Conservation (phyloP, 192 early-diverging fungal species). For the Coemansia asiatica region DNA sequence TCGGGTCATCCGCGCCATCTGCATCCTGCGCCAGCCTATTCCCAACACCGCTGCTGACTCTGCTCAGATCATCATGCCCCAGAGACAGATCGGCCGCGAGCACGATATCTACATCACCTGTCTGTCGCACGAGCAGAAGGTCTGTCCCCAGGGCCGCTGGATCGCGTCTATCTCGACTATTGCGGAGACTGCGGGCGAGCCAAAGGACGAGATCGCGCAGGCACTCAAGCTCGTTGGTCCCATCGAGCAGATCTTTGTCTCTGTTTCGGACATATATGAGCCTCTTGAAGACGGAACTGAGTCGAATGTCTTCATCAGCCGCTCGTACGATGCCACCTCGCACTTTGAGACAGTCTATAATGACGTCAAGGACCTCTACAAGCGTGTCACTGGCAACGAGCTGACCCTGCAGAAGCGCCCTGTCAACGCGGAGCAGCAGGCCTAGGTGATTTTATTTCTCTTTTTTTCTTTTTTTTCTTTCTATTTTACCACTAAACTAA, state of each 20-base stretch:
- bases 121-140: slow-evolving; percentile 85
- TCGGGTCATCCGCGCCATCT: slow-evolving; percentile 93
- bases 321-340: slow-evolving; percentile 96
- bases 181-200: slow-evolving; percentile 81
- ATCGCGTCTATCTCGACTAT: slow-evolving; percentile 98
- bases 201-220: slow-evolving; percentile 87
- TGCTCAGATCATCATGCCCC: slow-evolving; percentile 95
- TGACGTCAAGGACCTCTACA: slow-evolving; percentile 94
- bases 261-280: slow-evolving; percentile 81
- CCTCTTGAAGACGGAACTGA: slow-evolving; percentile 79
- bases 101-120: slow-evolving; percentile 97
- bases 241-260: slow-evolving; percentile 88
- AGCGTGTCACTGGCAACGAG: slow-evolving; percentile 72
- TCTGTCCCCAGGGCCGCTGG: slow-evolving; percentile 83
- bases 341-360: slow-evolving; percentile 99
- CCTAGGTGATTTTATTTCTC: neutral
- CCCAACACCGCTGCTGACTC: slow-evolving; percentile 87
- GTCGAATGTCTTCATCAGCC: slow-evolving; percentile 87
- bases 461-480: slow-evolving; percentile 4
- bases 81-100: slow-evolving; percentile 91
- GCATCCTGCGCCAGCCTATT: slow-evolving; percentile 87
- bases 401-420: slow-evolving; percentile 73
- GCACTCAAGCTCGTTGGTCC: slow-evolving; percentile 88
- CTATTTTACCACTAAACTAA: neutral
- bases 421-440: slow-evolving; percentile 58